Conservation (phyloP, 768 basidiomycete genomes). For the Mycena rosella region DNA sequence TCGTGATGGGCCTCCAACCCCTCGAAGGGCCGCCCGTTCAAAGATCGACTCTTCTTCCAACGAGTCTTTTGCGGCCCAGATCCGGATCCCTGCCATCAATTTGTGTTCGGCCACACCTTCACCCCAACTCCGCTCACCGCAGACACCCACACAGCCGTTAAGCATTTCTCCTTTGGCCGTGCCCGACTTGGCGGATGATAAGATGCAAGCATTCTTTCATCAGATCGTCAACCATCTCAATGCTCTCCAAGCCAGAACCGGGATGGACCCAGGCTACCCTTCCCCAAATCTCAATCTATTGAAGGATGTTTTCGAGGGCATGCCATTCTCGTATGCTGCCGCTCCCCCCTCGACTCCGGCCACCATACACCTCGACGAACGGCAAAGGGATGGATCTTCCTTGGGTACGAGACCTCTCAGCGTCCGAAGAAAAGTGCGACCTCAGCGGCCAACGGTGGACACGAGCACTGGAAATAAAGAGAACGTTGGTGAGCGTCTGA, state of each 20-base stretch:
- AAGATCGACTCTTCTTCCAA: slow-evolving; percentile 35
- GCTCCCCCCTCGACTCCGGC: slow-evolving; percentile 35
- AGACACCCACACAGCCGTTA: slow-evolving; percentile 38
- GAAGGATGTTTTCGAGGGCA: slow-evolving; percentile 22
- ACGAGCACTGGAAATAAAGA: slow-evolving; percentile 64
- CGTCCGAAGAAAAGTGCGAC: slow-evolving; percentile 52
- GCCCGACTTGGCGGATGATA: slow-evolving; percentile 81
- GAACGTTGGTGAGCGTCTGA: slow-evolving; percentile 53
- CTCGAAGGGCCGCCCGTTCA: slow-evolving; percentile 62
- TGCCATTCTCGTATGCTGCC: slow-evolving; percentile 11
- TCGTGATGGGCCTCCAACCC: slow-evolving; percentile 72
- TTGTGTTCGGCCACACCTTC: slow-evolving; percentile 37
- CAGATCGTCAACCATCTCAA: slow-evolving; percentile 88
- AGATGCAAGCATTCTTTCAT: slow-evolving; percentile 86
- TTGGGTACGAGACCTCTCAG: slow-evolving; percentile 60
- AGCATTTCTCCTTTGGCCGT: slow-evolving; percentile 64
- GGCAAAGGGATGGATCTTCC: slow-evolving; percentile 22
- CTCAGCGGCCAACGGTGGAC: slow-evolving; percentile 40
- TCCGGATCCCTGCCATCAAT: slow-evolving; percentile 34
- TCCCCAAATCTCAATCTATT: slow-evolving; percentile 34
- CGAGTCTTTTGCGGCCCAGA: slow-evolving; percentile 22
- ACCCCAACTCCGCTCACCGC: slow-evolving; percentile 41
- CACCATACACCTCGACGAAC: slow-evolving; percentile 11
- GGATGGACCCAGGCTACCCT: slow-evolving; percentile 28
- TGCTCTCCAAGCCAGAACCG: slow-evolving; percentile 72